Evolutionary conservation across 495 filamentous ascomycete species (phyloP).

Genomic region (Halenospora varia): DNA sequence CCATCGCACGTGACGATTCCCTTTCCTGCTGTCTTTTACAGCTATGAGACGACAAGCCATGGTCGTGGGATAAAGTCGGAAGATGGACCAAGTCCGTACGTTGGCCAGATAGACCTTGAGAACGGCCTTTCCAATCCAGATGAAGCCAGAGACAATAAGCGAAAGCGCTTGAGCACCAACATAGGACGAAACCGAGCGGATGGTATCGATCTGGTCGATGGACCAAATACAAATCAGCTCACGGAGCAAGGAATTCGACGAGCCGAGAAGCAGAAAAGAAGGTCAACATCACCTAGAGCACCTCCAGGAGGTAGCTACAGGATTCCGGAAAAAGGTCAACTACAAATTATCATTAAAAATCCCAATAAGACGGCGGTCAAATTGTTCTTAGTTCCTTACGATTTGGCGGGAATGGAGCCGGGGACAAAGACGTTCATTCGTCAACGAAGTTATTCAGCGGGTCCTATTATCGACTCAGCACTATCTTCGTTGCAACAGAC

Average conservation of each 20-base stretch:
- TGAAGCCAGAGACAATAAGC: slow-evolving; percentile 21
- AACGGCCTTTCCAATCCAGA: slow-evolving; percentile 55
- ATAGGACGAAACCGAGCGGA: slow-evolving; percentile 15
- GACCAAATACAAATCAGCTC: slow-evolving; percentile 21
- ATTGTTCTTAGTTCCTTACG: slow-evolving; percentile 91
- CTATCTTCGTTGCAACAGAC: slow-evolving; percentile 17
- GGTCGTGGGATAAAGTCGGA: slow-evolving; percentile 58
- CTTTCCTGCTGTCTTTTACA: slow-evolving; percentile 97
- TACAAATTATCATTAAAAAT: slow-evolving; percentile 97
- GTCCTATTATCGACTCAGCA: slow-evolving; percentile 58
- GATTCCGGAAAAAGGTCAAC: slow-evolving; percentile 90
- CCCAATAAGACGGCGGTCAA: slow-evolving; percentile 96
- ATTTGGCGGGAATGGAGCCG: slow-evolving; percentile 90
- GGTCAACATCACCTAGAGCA: slow-evolving; percentile 65
- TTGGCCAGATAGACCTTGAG: slow-evolving; percentile 89
- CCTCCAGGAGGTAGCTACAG: slow-evolving; percentile 87
- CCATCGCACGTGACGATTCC: slow-evolving; percentile 89
- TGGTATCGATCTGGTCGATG: slow-evolving; percentile 21
- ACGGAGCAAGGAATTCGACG: slow-evolving; percentile 35
- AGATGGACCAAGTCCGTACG: slow-evolving; percentile 92
- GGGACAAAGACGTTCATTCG: slow-evolving; percentile 96
- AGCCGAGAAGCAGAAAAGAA: slow-evolving; percentile 49
- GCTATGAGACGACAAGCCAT: slow-evolving; percentile 64
- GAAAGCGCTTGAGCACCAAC: slow-evolving; percentile 13
- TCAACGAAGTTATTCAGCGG: slow-evolving; percentile 89